phyloP scores from a whole-genome alignment of 106 monocot genomes.

The Dendrobium officinale region DNA sequence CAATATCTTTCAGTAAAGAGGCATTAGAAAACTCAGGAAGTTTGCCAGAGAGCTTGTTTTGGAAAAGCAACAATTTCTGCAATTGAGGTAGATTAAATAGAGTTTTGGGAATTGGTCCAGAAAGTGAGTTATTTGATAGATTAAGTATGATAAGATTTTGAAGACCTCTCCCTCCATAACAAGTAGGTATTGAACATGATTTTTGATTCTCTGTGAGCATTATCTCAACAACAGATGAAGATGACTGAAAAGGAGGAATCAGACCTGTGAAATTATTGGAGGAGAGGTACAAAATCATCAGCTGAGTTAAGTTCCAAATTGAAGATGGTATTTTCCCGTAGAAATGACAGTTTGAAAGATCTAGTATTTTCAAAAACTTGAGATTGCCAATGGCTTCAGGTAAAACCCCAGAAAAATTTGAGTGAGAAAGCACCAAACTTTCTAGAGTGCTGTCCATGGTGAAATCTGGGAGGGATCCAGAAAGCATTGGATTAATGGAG shows the following conservation, averaged over 20 bases:
- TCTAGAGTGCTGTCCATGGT: slow-evolving; percentile 12
- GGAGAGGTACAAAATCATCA: slow-evolving; percentile 52
- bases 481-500: slow-evolving; percentile 37
- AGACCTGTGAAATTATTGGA: slow-evolving; percentile 44
- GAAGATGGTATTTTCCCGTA: slow-evolving; percentile 41
- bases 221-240: slow-evolving; percentile 1
- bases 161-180: slow-evolving; percentile 1
- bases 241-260: slow-evolving; percentile 16
- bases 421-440: slow-evolving; percentile 26
- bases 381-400: slow-evolving; percentile 30
- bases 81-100: slow-evolving; percentile 41
- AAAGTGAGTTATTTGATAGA: slow-evolving; percentile 42
- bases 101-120: slow-evolving; percentile 28
- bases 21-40: slow-evolving; percentile 18
- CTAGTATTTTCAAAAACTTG: slow-evolving; percentile 27
- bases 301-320: slow-evolving; percentile 21
- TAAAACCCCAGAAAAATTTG: slow-evolving; percentile 33
- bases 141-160: slow-evolving; percentile 26
- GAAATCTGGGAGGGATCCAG: slow-evolving; percentile 38
- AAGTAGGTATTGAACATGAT: slow-evolving; percentile 11
- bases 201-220: slow-evolving; percentile 17
- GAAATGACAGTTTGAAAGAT: slow-evolving; percentile 32
- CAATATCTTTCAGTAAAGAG: slow-evolving; percentile 22
- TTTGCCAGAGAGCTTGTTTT: slow-evolving; percentile 32
- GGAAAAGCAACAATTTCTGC: slow-evolving; percentile 21